Evolutionary conservation across 805 yeast species (phyloP), one percentile per base, ranked within the genome.

Genomic region (Yamadazyma sp.): DNA sequence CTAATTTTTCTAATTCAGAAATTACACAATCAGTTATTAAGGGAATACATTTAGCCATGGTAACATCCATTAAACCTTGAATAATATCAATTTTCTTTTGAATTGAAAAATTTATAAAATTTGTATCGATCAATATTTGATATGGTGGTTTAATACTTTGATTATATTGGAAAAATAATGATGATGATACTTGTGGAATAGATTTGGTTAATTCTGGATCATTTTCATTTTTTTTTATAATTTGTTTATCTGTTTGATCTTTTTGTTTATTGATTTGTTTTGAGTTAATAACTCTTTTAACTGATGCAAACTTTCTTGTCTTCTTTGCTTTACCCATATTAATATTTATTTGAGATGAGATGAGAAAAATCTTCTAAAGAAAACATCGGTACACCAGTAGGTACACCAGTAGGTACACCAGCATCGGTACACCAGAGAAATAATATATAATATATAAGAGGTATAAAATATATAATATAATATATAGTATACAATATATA

Each of bases 61-160:
- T 66, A 39, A 94, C 76, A 58, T 91, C 98, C 98, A 93, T 91
- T 83, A 93, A 83, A 9, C 97, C 98, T 50, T 88, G 76, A n/a
- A 87, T 89, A 7, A 93, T 69, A 57, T 93, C 98, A 36, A 93
- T 80, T 54, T 93, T 93, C 67, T 93, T 93, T 59, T 88, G 97
- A 47, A 93, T 91, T 44, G 96, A 86, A 62, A 89, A 89, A 68
- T 93, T 93, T 61, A 93, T 86, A 63, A 93, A 93, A 69, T 93
- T 93, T 19, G 98, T 93, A 78, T 93, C 98, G 33, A 93, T 81
- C 13, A 93, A 72, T 4, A 93, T 91, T 58, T 93, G 98, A 55
- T 93, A 93, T 29, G 98, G 98, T n/a, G 98, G 98, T 58, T 86
- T 87, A 46, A 93, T 86, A 12, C 97, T 87, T 56, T 81, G 82